Base-by-base conservation (phyloP, 805 yeast species). In the Ogataea nitratoaversa region DNA sequence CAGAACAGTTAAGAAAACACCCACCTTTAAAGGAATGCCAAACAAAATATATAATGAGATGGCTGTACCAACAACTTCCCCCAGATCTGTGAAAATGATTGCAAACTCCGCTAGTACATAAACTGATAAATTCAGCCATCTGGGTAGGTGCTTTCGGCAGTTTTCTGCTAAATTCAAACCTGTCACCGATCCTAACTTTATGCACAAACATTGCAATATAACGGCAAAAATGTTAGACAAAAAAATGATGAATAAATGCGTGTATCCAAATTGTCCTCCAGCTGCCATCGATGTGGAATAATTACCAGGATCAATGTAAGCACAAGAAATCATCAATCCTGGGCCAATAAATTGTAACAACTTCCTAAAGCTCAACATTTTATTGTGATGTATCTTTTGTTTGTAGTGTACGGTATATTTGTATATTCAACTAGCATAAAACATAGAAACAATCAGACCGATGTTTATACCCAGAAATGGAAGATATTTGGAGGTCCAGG, bases 51-150 rank as follows among this genome's bases (percentile, higher is more conserved):
- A 80, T 37, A 89, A 68, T 0, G 95, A 79, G 35, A 89, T 85
- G 9, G 96, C 96, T 3, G 95, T 84, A 2, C 97, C 97, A 7
- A 89, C 91, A 9, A 89, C 96, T 60, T 89, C 97, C 1, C 96
- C 96, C 52, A 89, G 66, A 59, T 89, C 97, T 0, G 97, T 89
- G 8, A 95, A 95, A 27, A 89, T 82, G 46, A 89, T 89, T 2
- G 96, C 95, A 19, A 86, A 52, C 53, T 89, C 96, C 0, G 96
- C 88, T 50, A 84, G 71, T 2, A 76, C 57, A 57, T 88, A 89
- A 4, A 88, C 65, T 3, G 71, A 47, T 30, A 76, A 48, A 53
- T 86, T 85, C 52, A 84, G 59, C 78, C 83, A 78, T 19, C 61
- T 60, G 0, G 95, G 89, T 23, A 89, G 67, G 54, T 82, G 78